Evolutionary conservation across 1,284 basidiomycete species (phyloP), one percentile per base, ranked within the genome.

Genomic region (Marasmius oreades): DNA sequence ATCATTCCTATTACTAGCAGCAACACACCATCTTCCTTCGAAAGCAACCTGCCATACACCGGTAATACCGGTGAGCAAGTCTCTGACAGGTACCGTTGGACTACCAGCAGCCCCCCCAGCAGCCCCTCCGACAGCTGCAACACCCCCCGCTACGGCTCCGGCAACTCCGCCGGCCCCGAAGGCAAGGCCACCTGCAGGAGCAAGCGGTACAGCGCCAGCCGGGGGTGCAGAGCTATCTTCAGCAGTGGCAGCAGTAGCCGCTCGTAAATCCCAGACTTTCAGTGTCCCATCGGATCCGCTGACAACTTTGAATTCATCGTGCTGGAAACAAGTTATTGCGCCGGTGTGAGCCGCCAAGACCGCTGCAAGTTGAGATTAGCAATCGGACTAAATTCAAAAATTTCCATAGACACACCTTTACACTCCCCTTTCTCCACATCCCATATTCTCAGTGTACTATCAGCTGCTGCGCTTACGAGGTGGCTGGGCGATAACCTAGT

Each of bases 1-100:
- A 57, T 91, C 86, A 55, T 81, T 84, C 46, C 89, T 80, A 65
- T 94, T 93, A 65, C 91, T 93, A 22, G 95, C 95, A 5, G 93
- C 93, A 46, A 98, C 92, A 66, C 93, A 92, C 79, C 93, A 93
- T 57, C 92, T 78, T 0, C 92, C 92, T 70, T 95, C 91, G 70
- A 96, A 96, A 26, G 93, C 86, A 48, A 97, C 93, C 70, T 97
- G 95, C 95, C 95, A 97, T 16, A 98, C 95, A 16, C 92, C 93
- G 14, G 86, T 90, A 61, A 96, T 91, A 11, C 91, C 91, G 1
- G 88, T 90, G 59, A 97, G 77, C 59, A 98, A 76, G 70, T 97
- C 95, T 42, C 92, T 81, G 18, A 93, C 85, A 86, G 0, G 80
- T 80, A 24, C 95, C 94, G 57, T 93, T 90, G 86, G 77, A 58